Conservation (phyloP, 352 stramenopile species). For the Globisporangium echinulatum region DNA sequence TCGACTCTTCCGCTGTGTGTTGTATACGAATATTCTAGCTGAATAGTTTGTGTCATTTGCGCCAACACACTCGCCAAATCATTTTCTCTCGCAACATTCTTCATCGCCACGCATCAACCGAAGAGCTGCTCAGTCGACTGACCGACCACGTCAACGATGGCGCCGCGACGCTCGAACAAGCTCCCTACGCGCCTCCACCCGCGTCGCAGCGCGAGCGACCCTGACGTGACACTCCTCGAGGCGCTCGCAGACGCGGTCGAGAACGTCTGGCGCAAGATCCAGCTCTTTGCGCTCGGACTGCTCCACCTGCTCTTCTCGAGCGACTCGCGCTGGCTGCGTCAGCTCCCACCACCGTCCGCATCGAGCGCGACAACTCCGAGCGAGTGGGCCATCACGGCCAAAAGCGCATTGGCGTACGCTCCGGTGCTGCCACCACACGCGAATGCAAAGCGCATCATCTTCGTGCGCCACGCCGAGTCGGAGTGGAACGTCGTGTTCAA, state of each 20-base stretch:
- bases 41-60: too few species aligned
- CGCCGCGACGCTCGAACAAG: background rate
- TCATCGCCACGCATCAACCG: background rate
- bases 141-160: background rate
- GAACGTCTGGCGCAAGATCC: constrained; percentile 55
- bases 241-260: constrained; percentile 24
- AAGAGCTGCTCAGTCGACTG: too few species aligned
- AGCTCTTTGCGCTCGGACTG: constrained; percentile 50
- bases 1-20: too few species aligned
- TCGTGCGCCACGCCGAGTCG: constrained; percentile 83
- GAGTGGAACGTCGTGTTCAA: constrained; percentile 89
- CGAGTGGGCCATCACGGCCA: background rate
- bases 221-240: constrained; percentile 20
- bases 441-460: constrained; percentile 57
- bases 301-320: constrained; percentile 74
- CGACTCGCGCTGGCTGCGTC: constrained; percentile 43
- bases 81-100: background rate
- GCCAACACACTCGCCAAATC: too few species aligned
- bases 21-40: too few species aligned
- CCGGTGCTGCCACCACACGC: background rate
- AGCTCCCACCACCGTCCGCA: background rate
- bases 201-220: background rate
- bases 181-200: background rate
- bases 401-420: background rate
- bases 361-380: background rate